Conservation (phyloP, 139 green algal species). For the Chlamydomonas eustigma region DNA sequence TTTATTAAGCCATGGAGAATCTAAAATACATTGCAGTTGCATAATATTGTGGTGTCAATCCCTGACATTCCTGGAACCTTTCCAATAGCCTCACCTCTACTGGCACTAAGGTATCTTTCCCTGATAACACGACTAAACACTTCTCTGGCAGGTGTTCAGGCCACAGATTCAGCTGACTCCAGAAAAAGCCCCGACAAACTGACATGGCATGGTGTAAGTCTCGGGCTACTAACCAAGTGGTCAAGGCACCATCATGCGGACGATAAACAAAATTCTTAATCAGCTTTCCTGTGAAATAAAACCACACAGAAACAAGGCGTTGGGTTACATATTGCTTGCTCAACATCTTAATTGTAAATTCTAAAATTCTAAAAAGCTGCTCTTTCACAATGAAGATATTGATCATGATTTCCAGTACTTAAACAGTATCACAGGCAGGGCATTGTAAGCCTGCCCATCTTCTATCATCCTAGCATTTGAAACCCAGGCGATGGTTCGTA, state of each 20-base stretch:
- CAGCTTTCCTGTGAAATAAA: constrained; percentile 10
- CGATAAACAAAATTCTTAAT: constrained; percentile 16
- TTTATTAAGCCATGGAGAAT: background rate
- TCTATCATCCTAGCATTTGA: too few relatives aligned
- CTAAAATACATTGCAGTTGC: background rate
- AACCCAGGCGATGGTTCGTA: too few relatives aligned
- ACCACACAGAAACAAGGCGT: background rate
- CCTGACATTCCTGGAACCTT: background rate
- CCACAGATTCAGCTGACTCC: constrained; percentile 48
- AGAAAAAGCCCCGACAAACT: constrained; percentile 45
- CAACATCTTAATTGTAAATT: too few relatives aligned
- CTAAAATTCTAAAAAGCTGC: too few relatives aligned
- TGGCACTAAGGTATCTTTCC: constrained; percentile 35
- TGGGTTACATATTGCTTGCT: too few relatives aligned
- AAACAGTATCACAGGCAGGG: too few relatives aligned
- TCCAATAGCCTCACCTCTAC: constrained; percentile 14
- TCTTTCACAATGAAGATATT: too few relatives aligned
- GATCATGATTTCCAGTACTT: too few relatives aligned
- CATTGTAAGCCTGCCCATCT: too few relatives aligned
- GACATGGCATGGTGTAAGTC: constrained; percentile 33
- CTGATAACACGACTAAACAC: constrained; percentile 43
- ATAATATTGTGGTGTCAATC: background rate
- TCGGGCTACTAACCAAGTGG: constrained; percentile 14
- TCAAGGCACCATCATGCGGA: background rate
- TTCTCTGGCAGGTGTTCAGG: constrained; percentile 42